Conservation (phyloP, 1,284 basidiomycete species). For the Cryptococcus sp. region DNA sequence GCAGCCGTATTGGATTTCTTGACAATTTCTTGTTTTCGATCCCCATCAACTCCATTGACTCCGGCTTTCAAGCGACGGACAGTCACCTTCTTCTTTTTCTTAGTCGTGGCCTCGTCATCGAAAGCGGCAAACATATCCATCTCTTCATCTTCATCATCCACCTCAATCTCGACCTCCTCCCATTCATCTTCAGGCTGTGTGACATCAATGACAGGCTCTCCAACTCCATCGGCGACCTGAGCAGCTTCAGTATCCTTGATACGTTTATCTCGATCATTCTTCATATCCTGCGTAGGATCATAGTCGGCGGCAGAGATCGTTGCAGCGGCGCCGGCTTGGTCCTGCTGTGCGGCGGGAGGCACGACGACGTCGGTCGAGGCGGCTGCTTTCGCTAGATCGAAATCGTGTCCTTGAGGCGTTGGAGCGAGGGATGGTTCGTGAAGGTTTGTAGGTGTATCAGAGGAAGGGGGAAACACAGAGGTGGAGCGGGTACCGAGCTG, state of each 20-base stretch:
- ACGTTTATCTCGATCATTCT: conserved; percentile 71
- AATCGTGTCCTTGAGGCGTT: conserved; percentile 37
- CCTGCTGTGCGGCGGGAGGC: conserved; percentile 9
- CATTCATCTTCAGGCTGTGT: conserved; percentile 48
- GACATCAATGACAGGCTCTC: conserved; percentile 40
- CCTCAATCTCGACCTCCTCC: conserved; percentile 58
- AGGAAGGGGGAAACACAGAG: conserved; percentile 11
- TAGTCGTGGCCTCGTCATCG: conserved; percentile 55
- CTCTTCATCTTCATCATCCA: conserved; percentile 60
- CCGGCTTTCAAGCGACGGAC: conserved; percentile 51
- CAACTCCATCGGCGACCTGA: conserved; percentile 44
- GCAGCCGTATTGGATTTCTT: conserved; percentile 54
- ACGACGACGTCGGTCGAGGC: conserved; percentile 13
- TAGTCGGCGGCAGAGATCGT: conserved; percentile 89
- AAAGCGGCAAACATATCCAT: conserved; percentile 87
- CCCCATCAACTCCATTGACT: conserved; percentile 58
- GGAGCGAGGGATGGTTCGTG: conserved; percentile 29
- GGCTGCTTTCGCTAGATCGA: conserved; percentile 35
- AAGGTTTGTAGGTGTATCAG: conserved; percentile 21
- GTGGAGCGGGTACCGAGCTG: conserved; percentile 27
- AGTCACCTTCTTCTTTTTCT: conserved; percentile 52
- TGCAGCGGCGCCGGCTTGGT: conserved; percentile 54
- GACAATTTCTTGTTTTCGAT: conserved; percentile 74
- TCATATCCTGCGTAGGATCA: conserved; percentile 76
- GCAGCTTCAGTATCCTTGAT: conserved; percentile 26